Conservation (phyloP, 2,329 filamentous ascomycete species). For the Pseudogymnoascus sp. region DNA sequence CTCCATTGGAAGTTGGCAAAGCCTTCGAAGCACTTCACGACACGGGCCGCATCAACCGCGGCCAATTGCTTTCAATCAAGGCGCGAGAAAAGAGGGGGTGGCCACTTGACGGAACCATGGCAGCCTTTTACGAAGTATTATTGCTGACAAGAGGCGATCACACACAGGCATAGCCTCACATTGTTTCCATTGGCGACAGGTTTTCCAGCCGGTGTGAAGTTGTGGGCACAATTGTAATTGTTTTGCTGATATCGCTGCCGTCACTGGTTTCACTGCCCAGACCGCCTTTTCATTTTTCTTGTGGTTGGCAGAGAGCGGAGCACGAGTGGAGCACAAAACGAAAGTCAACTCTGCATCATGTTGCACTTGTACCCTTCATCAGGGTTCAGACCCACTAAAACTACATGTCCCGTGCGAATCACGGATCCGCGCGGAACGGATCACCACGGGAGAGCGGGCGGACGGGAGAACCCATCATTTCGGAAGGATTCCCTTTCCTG, state of each 20-base stretch:
- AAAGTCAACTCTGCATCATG: not conserved
- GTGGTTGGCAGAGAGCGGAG: constrained; percentile 3
- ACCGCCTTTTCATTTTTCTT: constrained; percentile 5
- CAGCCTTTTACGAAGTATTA: not conserved
- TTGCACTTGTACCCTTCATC: not conserved
- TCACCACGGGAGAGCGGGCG: constrained; percentile 4
- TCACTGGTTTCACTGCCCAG: constrained; percentile 1
- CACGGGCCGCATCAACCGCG: not conserved
- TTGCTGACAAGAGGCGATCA: constrained; percentile 4
- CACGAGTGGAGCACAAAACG: not conserved
- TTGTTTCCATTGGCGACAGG: not conserved
- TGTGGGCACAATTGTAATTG: not conserved
- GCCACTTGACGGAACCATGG: not conserved
- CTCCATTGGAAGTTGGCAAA: not conserved
- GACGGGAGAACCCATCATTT: constrained; percentile 8
- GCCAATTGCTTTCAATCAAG: not conserved
- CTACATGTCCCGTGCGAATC: constrained; percentile 4
- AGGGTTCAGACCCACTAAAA: constrained; percentile 4
- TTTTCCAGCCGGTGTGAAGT: not conserved
- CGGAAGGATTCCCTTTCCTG: not conserved
- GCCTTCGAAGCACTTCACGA: not conserved
- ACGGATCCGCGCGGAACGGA: constrained; percentile 8
- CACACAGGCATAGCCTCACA: not conserved
- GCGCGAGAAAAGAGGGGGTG: not conserved
- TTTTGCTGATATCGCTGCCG: not conserved